Percentiles rank a stretch among this genome's conserved stretches.
Conservation (phyloP, 164 flowering plant species). For the Magnolia sinica region DNA sequence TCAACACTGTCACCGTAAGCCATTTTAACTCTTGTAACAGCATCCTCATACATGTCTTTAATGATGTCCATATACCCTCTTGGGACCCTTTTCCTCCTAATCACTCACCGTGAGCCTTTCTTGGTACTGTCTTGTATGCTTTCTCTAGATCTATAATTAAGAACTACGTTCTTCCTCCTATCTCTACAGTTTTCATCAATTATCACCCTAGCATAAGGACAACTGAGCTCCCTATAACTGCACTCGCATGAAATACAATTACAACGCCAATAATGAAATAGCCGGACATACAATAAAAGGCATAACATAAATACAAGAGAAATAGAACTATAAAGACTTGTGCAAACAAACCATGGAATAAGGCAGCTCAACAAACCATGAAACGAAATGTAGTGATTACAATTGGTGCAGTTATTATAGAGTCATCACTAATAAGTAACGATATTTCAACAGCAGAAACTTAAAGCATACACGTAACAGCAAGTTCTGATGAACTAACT, state of each 20-base stretch:
- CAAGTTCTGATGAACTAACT: slow-evolving; percentile 37
- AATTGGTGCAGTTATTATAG: background rate
- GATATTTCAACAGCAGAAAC: background rate
- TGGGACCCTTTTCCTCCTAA: too few species aligned
- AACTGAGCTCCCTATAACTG: background rate
- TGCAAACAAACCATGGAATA: background rate
- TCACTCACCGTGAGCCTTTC: too few species aligned
- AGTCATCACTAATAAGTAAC: background rate
- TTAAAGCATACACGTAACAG: background rate
- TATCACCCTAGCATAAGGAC: too few species aligned
- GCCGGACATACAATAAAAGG: background rate
- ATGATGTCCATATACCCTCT: too few species aligned
- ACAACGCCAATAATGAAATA: background rate
- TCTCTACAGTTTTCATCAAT: too few species aligned
- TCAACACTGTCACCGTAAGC: background rate
- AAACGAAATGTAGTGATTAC: background rate
- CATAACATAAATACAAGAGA: background rate
- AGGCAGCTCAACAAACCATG: background rate
- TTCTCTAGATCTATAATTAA: too few species aligned
- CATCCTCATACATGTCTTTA: too few species aligned
- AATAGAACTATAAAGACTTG: background rate
- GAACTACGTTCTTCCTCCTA: too few species aligned
- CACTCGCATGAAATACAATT: background rate
- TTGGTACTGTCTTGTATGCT: too few species aligned
- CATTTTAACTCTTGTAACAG: too few species aligned